A percentile compares a stretch with the other conserved stretches of the same genome.
phyloP scores from a whole-genome alignment of 2,329 filamentous ascomycete genomes.

The Penicillium corylophilum region DNA sequence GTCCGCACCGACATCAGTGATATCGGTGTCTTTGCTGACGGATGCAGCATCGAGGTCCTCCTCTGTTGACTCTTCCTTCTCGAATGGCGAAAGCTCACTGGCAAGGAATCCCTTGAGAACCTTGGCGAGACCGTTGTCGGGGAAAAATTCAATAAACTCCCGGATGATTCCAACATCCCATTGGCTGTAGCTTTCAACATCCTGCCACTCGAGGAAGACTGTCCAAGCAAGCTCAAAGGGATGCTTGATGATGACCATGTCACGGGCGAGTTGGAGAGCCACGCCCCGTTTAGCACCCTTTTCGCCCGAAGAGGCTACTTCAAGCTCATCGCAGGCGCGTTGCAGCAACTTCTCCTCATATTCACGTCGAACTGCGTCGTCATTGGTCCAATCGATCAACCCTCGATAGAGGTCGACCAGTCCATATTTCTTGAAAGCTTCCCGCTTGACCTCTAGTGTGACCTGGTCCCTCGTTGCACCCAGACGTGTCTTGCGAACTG shows the following conservation, averaged over 20 bases:
- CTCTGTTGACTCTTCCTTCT: slow-evolving; percentile 56
- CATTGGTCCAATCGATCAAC: slow-evolving; percentile 84
- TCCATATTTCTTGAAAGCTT: slow-evolving; percentile 72
- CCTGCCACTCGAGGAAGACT: slow-evolving; percentile 84
- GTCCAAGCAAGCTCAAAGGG: slow-evolving; percentile 89
- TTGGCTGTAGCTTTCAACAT: slow-evolving; percentile 69
- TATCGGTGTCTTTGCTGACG: slow-evolving; percentile 31
- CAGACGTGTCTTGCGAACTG: slow-evolving; percentile 80
- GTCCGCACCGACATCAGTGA: slow-evolving; percentile 37
- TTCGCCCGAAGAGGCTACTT: slow-evolving; percentile 64
- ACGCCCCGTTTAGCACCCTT: slow-evolving; percentile 71
- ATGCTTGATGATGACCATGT: slow-evolving; percentile 96
- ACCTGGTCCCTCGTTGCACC: slow-evolving; percentile 82
- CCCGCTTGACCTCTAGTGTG: slow-evolving; percentile 80
- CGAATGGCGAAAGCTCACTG: slow-evolving; percentile 82
- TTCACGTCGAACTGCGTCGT: slow-evolving; percentile 77
- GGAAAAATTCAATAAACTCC: slow-evolving; percentile 81
- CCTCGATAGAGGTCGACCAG: slow-evolving; percentile 79
- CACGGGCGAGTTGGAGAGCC: slow-evolving; percentile 74
- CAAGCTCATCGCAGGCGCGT: slow-evolving; percentile 74
- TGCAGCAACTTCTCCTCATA: slow-evolving; percentile 90
- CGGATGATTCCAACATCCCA: slow-evolving; percentile 76
- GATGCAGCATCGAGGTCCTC: slow-evolving; percentile 30
- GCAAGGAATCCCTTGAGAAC: slow-evolving; percentile 79
- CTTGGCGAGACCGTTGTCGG: slow-evolving; percentile 76